These are phyloP conservation scores for Phalaenopsis equestris DNA, from an alignment of 106 monocot genomes.

Conservation along the genomic window DNA sequence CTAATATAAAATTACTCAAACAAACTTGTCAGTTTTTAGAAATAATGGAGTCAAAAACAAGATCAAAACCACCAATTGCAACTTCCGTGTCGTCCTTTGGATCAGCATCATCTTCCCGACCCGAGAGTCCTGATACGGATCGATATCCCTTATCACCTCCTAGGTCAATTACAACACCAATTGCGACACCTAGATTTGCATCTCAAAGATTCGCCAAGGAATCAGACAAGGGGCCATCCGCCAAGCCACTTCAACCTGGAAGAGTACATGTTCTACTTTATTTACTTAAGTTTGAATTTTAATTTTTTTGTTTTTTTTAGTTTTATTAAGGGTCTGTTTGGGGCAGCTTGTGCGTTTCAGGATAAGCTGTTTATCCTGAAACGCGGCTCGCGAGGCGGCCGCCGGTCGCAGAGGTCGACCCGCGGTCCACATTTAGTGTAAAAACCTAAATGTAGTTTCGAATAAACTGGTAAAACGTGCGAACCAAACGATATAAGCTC, in stretches of 20 bases:
- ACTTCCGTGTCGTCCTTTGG: background rate
- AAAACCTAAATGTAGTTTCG: too few species aligned
- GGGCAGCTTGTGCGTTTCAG: too few species aligned
- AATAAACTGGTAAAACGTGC: too few species aligned
- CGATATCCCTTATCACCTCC: background rate
- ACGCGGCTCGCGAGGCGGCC: too few species aligned
- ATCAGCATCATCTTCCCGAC: background rate
- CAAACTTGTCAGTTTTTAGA: background rate
- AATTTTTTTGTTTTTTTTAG: too few species aligned
- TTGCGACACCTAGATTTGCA: conserved; percentile 2
- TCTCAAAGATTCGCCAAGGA: background rate
- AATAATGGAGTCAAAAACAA: background rate
- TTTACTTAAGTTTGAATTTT: too few species aligned
- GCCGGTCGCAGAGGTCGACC: too few species aligned
- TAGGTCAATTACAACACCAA: background rate
- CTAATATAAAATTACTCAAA: background rate
- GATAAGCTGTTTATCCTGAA: too few species aligned
- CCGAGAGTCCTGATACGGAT: background rate
- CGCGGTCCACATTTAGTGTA: too few species aligned
- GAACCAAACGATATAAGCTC: too few species aligned
- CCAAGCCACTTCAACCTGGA: background rate
- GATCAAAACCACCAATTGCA: background rate
- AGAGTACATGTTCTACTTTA: background rate
- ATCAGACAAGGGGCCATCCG: background rate
- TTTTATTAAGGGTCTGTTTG: too few species aligned